phyloP scores from a whole-genome alignment of 305 asterid genomes.

The Plantago coronopus region DNA sequence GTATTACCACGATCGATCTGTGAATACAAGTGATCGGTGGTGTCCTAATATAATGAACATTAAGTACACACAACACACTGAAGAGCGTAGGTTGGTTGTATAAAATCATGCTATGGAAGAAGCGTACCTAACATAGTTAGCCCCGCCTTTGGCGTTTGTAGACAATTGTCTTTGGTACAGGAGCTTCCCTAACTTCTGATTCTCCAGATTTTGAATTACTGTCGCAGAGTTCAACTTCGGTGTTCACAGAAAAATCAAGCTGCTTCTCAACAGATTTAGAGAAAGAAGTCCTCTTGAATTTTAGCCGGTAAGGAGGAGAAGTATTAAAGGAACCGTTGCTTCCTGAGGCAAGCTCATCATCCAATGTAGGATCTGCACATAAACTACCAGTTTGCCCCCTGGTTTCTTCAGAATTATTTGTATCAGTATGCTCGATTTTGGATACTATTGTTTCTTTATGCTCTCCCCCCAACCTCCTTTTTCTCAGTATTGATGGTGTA shows the following conservation, averaged over 20 bases:
- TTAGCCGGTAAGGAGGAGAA: conserved; percentile 85
- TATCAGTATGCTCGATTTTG: conserved; percentile 23
- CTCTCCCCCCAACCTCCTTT: conserved; percentile 47
- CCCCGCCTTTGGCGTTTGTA: conserved; percentile 52
- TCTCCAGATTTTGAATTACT: conserved; percentile 34
- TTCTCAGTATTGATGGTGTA: conserved; percentile 86
- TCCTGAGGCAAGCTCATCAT: conserved; percentile 32
- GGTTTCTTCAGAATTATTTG: conserved; percentile 29
- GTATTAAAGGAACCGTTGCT: conserved; percentile 47
- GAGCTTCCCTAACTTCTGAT: conserved; percentile 39
- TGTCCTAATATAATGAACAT: too few relatives aligned
- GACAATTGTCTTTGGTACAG: conserved; percentile 40
- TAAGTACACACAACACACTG: background rate
- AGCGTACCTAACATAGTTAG: conserved; percentile 25
- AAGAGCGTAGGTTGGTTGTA: background rate
- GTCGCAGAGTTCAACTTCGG: conserved; percentile 35
- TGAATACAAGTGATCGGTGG: background rate
- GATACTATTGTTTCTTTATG: conserved; percentile 28
- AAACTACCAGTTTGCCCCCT: conserved; percentile 28
- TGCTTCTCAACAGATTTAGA: conserved; percentile 83
- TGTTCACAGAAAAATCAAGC: conserved; percentile 57
- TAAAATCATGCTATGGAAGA: conserved; percentile 16
- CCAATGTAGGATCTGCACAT: conserved; percentile 28
- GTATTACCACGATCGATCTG: background rate
- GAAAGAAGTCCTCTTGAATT: conserved; percentile 56